phyloP scores from a whole-genome alignment of 2,329 filamentous ascomycete genomes.

The Mariannaea elegans region DNA sequence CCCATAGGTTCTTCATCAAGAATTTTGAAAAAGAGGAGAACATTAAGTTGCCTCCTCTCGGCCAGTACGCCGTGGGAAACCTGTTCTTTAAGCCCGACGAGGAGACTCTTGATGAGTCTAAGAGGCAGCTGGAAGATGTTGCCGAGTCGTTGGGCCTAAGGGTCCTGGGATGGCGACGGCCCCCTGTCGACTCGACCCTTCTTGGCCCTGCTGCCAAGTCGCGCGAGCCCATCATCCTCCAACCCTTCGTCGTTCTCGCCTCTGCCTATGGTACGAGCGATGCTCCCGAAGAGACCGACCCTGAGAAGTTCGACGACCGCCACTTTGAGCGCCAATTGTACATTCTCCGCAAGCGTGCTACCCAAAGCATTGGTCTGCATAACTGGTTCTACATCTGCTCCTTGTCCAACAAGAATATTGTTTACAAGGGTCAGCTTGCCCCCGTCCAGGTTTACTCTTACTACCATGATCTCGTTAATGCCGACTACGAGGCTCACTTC shows the following conservation, averaged over 20 bases:
- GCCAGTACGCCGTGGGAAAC: constrained; percentile 97
- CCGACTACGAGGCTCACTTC: constrained; percentile 97
- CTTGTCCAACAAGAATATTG: constrained; percentile 96
- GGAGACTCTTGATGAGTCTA: constrained; percentile 88
- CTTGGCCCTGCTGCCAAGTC: constrained; percentile 93
- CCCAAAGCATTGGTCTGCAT: constrained; percentile 91
- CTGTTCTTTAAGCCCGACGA: constrained; percentile 98
- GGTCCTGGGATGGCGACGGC: constrained; percentile 95
- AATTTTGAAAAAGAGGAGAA: constrained; percentile 94
- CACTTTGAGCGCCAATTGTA: constrained; percentile 94
- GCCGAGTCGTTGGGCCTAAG: constrained; percentile 87
- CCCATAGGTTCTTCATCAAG: constrained; percentile 98
- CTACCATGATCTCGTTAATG: constrained; percentile 95
- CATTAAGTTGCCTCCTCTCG: constrained; percentile 84
- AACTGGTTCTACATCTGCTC: constrained; percentile 99
- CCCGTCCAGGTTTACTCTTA: constrained; percentile 97
- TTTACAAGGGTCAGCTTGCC: constrained; percentile 97
- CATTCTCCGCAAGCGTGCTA: constrained; percentile 92
- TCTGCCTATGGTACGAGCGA: constrained; percentile 85
- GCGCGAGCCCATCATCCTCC: constrained; percentile 92
- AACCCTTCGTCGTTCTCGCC: constrained; percentile 91
- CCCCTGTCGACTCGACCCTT: constrained; percentile 91
- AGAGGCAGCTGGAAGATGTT: constrained; percentile 92
- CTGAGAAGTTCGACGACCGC: constrained; percentile 82
- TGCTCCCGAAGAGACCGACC: constrained; percentile 80